Conservation (phyloP, 257 asterid genomes). For the Echium plantagineum region DNA sequence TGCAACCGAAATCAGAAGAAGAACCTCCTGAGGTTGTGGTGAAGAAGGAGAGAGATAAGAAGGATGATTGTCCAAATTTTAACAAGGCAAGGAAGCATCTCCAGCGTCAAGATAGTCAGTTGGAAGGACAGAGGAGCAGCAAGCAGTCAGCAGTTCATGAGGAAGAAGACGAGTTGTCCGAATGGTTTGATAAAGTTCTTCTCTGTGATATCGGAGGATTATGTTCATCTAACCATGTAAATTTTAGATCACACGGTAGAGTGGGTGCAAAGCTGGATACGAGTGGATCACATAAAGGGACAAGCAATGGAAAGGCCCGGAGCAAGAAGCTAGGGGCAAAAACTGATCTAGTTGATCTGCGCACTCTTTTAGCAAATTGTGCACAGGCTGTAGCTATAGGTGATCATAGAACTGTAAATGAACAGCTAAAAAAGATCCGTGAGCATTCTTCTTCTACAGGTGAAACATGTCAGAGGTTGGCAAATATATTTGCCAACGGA, state of each 20-base stretch:
- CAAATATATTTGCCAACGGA: constrained; percentile 1
- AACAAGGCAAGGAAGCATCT: background rate
- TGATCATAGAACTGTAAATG: constrained; percentile 8
- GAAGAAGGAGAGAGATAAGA: background rate
- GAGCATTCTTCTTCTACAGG: constrained; percentile 12
- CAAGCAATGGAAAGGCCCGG: background rate
- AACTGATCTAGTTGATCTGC: constrained; percentile 5
- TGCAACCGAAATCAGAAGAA: background rate
- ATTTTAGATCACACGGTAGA: background rate
- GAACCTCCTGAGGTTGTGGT: background rate
- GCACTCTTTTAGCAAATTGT: constrained; percentile 3
- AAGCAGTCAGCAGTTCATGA: background rate
- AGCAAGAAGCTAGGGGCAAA: background rate
- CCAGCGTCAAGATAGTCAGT: background rate
- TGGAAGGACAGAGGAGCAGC: background rate
- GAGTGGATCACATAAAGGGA: background rate
- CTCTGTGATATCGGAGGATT: background rate
- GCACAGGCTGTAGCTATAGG: constrained; percentile 7
- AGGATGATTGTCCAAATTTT: background rate
- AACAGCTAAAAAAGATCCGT: constrained; percentile 8
- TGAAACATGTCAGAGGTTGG: constrained; percentile 13
- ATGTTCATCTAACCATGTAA: background rate
- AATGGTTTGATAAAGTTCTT: background rate
- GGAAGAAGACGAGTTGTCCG: background rate
- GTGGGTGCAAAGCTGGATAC: background rate